A percentile compares a stretch with the other conserved stretches of the same genome.
These are phyloP conservation scores for Bassia scoparia DNA, from an alignment of 148 eudicot species.

Conservation along the genomic window DNA sequence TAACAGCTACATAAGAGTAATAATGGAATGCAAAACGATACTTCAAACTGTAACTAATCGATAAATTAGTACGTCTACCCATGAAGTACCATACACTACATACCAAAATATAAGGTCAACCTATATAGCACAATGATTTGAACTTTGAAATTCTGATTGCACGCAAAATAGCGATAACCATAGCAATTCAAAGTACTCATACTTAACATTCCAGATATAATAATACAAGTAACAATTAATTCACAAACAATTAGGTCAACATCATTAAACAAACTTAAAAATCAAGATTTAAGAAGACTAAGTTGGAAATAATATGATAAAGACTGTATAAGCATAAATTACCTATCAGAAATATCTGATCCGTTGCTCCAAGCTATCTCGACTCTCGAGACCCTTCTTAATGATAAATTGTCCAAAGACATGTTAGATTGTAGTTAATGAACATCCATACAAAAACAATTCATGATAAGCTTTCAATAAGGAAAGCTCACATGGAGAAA, in stretches of 20 bases:
- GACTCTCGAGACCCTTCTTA: neutral
- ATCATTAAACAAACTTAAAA: no score
- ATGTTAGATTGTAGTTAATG: neutral
- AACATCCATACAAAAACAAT: neutral
- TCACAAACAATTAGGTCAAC: neutral
- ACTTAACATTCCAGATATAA: neutral
- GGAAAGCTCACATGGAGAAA: neutral
- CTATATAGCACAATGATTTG: neutral
- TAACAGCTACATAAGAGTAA: neutral
- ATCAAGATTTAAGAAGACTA: neutral
- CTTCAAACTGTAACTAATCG: neutral
- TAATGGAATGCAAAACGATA: neutral
- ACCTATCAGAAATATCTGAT: slow-evolving; percentile 2
- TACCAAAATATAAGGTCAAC: neutral
- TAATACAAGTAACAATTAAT: neutral
- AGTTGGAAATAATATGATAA: neutral
- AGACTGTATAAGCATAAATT: neutral
- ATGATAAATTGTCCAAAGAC: neutral
- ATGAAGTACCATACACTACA: neutral
- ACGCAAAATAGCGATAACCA: neutral
- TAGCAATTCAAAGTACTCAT: neutral
- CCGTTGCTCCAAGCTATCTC: neutral
- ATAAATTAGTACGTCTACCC: neutral
- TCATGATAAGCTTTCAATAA: neutral
- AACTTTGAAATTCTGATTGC: neutral